Base-by-base conservation (phyloP, 345 rosid species). In the Sonneratia caseolaris region DNA sequence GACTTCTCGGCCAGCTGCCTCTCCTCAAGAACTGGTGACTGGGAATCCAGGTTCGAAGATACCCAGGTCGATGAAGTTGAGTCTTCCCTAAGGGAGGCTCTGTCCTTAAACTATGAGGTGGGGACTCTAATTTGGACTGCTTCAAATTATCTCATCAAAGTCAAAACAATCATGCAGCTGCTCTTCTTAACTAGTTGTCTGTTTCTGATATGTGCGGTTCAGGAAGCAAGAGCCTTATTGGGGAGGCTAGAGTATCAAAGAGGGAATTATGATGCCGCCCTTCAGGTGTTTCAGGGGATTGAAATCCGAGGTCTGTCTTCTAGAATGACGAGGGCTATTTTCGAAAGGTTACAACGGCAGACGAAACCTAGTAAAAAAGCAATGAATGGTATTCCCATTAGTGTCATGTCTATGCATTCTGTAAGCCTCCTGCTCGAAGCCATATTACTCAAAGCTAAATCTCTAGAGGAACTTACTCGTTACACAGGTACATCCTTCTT, bases 201-300 rank as follows among this genome's bases (percentile, higher is more conserved):
- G 12, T 7, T 57, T 8, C 32, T 22, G 59, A 53, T 57, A 21
- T n/a, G 27, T 77, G 72, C 74, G 71, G 45, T 76, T 64, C 71
- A 95, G 99, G 99, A 92, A 86, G 99, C 99, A 37, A 89, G 99
- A 82, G 96, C 98, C 42, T 81, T 96, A 85, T 49, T 96, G 72
- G 98, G 99, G 75, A 88, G 99, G 81, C 86, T 92, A 32, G 99
- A 92, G 75, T 90, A 84, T 76, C 97, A 89, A 83, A 87, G 87
- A 87, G 93, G 98, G 61, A 92, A 89, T 76, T 92, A 85, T 69
- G 97, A 88, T 76, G 99, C 96, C 27, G 97, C 99, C 32, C 91
- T 96, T 82, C 97, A 92, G 79, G 98, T 96, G 40, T 89, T 92
- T 76, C 97, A 81, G 70, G 97, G 98, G 37, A 96, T 96, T 73